phyloP scores from a whole-genome alignment of 257 asterid genomes.

The Solanum gandarillasii region DNA sequence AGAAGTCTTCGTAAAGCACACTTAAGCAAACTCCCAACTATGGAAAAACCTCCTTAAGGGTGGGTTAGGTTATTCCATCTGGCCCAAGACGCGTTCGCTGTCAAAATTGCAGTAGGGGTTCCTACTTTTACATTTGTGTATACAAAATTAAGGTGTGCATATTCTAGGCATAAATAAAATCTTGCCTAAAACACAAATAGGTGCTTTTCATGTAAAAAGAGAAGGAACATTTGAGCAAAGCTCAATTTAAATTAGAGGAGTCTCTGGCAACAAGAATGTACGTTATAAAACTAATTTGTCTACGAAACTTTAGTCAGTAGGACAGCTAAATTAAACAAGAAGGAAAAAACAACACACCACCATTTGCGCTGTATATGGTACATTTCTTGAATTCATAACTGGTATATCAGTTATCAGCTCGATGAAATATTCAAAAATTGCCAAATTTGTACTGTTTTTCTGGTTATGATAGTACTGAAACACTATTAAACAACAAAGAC shows the following conservation, averaged over 20 bases:
- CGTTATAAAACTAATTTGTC: neutral
- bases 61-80: neutral
- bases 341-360: neutral
- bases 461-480: neutral
- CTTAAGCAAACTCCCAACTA: neutral
- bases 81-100: neutral
- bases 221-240: neutral
- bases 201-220: neutral
- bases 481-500: neutral
- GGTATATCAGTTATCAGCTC: neutral
- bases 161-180: neutral
- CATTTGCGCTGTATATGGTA: neutral
- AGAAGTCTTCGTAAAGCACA: neutral
- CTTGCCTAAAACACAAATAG: neutral
- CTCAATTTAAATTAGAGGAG: neutral
- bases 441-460: neutral
- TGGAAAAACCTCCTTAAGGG: neutral
- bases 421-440: neutral
- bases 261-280: neutral
- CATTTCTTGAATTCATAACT: neutral
- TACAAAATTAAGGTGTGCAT: neutral
- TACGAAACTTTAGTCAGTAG: neutral
- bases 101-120: neutral
- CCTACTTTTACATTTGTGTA: neutral
- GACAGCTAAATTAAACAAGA: neutral